phyloP scores from a whole-genome alignment of 1,139 yeast genomes.

The Kodamaea plutei region DNA sequence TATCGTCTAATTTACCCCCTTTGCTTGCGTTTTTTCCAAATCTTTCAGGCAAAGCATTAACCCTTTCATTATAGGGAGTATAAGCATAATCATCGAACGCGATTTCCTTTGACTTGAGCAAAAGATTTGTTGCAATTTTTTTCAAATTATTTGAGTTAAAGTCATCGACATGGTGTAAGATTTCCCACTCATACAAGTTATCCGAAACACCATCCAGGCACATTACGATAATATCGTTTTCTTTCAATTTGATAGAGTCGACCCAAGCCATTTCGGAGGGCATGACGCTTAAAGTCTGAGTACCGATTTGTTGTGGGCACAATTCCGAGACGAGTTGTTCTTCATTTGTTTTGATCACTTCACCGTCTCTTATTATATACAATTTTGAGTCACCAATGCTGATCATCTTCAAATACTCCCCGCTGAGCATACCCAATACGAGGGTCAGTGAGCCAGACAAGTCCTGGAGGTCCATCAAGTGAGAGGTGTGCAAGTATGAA shows the following conservation, averaged over 20 bases:
- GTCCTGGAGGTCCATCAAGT: constrained; percentile 49
- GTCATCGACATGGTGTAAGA: constrained; percentile 34
- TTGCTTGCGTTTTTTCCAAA: constrained; percentile 33
- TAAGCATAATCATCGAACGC: constrained; percentile 54
- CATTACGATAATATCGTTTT: constrained; percentile 41
- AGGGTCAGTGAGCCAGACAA: constrained; percentile 54
- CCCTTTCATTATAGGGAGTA: constrained; percentile 53
- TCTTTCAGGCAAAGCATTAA: constrained; percentile 39
- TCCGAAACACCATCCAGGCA: constrained; percentile 58
- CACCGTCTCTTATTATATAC: constrained; percentile 46
- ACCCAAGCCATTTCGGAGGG: constrained; percentile 54
- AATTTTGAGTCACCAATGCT: constrained; percentile 56
- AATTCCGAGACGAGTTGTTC: constrained; percentile 46
- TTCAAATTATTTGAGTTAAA: constrained; percentile 30
- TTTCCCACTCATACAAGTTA: constrained; percentile 48
- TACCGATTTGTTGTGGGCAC: constrained; percentile 57
- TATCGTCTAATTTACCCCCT: constrained; percentile 58
- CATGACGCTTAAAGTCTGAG: constrained; percentile 40
- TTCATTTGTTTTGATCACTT: constrained; percentile 41
- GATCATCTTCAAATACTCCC: constrained; percentile 43
- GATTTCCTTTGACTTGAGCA: constrained; percentile 45
- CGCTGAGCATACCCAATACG: constrained; percentile 48
- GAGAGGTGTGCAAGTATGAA: constrained; percentile 48
- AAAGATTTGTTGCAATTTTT: constrained; percentile 35
- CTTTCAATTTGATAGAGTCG: constrained; percentile 35